Evolutionary conservation across 2,329 filamentous ascomycete genomes (phyloP).

Genomic region (Cordyceps cateniannulata): DNA sequence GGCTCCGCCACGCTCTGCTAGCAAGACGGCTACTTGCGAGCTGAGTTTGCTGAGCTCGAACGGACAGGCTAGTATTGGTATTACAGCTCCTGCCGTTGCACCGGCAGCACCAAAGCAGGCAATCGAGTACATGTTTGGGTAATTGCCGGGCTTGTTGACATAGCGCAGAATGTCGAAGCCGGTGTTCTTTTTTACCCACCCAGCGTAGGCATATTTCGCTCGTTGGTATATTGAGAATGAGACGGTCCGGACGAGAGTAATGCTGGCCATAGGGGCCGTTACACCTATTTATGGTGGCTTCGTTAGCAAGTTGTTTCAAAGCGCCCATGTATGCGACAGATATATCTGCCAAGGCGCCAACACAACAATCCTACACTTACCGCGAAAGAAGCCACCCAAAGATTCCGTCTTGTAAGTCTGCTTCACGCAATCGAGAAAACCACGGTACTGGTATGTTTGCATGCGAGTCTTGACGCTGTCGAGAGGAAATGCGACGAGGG

Average conservation of each 20-base stretch:
- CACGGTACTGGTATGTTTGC: conserved; percentile 77
- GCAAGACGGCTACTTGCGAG: conserved; percentile 75
- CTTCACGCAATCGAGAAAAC: conserved; percentile 65
- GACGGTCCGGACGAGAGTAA: conserved; percentile 69
- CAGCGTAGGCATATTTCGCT: conserved; percentile 67
- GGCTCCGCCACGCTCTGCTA: conserved; percentile 43
- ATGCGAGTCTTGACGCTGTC: conserved; percentile 88
- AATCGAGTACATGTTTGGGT: conserved; percentile 67
- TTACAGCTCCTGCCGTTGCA: conserved; percentile 70
- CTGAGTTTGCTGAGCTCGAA: conserved; percentile 89
- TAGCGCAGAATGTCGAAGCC: conserved; percentile 65
- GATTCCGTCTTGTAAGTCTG: conserved; percentile 72
- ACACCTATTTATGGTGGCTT: conserved; percentile 47
- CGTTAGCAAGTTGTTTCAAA: not conserved
- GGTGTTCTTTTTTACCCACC: conserved; percentile 61
- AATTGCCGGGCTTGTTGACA: conserved; percentile 63
- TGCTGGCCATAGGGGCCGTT: conserved; percentile 70
- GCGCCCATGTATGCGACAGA: not conserved
- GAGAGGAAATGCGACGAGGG: conserved; percentile 74
- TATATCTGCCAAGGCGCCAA: not conserved
- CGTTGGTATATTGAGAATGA: conserved; percentile 76
- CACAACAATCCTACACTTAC: conserved; percentile 35
- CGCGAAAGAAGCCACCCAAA: conserved; percentile 71
- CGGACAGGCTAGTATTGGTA: conserved; percentile 76
- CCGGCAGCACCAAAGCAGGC: conserved; percentile 72